These are phyloP conservation scores for Tolypocladium nubicola DNA, from an alignment of 2,329 filamentous ascomycete genomes.

Conservation along the genomic window DNA sequence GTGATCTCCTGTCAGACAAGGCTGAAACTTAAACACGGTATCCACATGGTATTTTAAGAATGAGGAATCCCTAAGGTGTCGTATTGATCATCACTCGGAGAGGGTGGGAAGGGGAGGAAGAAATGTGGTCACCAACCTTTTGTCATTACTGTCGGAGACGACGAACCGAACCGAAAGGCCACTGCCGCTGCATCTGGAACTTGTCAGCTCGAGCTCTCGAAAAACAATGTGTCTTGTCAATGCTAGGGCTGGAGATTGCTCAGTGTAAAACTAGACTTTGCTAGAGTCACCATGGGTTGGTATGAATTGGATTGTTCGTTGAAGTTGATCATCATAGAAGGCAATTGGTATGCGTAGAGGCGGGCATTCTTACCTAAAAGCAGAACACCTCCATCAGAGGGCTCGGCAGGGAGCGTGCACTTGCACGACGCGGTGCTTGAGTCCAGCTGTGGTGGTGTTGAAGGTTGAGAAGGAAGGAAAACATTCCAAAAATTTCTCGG, in stretches of 20 bases:
- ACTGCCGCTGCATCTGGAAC: conserved; percentile 1
- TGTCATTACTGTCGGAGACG: conserved; percentile 8
- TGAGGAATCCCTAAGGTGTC: conserved; percentile 58
- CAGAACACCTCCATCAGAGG: conserved; percentile 3
- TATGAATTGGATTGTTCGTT: conserved; percentile 56
- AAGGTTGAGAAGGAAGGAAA: conserved; percentile 8
- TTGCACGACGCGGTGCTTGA: conserved; percentile 6
- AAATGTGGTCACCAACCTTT: conserved; percentile 34
- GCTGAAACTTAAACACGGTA: conserved; percentile 54
- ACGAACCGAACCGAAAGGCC: conserved; percentile 1
- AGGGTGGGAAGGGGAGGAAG: conserved; percentile 5
- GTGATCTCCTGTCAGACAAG: conserved; percentile 49
- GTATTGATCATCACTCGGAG: conserved; percentile 48
- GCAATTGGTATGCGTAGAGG: conserved; percentile 2
- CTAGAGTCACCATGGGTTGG: conserved; percentile 42
- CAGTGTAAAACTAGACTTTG: conserved; percentile 45
- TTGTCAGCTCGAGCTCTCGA: conserved; percentile 7
- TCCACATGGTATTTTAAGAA: conserved; percentile 57
- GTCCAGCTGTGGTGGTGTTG: conserved; percentile 9
- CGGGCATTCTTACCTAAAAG: conserved; percentile 3
- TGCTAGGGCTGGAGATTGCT: conserved; percentile 25
- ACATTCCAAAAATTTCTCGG: conserved; percentile 1
- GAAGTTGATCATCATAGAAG: conserved; percentile 22
- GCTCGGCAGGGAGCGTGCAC: conserved; percentile 4
- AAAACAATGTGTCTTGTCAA: background rate